These are phyloP conservation scores for Ramularia collo-cygni DNA, from an alignment of 2,329 filamentous ascomycete genomes.

Conservation along the genomic window DNA sequence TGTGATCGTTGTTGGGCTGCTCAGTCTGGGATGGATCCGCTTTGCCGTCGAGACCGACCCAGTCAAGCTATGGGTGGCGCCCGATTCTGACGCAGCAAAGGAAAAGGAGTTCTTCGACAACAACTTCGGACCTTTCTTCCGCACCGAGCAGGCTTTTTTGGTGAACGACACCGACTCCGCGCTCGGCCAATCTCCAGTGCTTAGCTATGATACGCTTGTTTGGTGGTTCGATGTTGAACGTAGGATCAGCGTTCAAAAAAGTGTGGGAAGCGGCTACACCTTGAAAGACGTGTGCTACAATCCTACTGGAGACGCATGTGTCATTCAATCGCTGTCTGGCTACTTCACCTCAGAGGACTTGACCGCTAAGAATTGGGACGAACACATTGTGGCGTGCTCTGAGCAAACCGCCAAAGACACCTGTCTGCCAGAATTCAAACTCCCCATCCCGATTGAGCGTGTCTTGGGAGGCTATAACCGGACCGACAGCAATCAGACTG, in stretches of 20 bases:
- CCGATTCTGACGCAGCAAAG: conserved; percentile 78
- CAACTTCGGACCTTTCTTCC: conserved; percentile 93
- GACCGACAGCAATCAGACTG: conserved; percentile 37
- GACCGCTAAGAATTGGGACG: conserved; percentile 61
- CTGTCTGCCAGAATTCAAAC: conserved; percentile 82
- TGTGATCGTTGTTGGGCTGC: conserved; percentile 64
- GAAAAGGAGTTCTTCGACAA: conserved; percentile 92
- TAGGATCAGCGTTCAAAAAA: conserved; percentile 65
- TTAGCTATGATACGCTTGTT: conserved; percentile 77
- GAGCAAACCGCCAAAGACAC: conserved; percentile 51
- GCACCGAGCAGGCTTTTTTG: conserved; percentile 85
- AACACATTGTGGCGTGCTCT: conserved; percentile 65
- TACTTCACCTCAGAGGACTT: conserved; percentile 61
- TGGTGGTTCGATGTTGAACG: conserved; percentile 95
- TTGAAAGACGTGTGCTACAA: conserved; percentile 90
- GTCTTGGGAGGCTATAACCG: conserved; percentile 74
- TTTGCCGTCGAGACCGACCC: conserved; percentile 90
- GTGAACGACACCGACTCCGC: conserved; percentile 71
- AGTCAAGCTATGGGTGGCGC: conserved; percentile 93
- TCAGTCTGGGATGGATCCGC: conserved; percentile 81
- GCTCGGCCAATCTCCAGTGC: conserved; percentile 60
- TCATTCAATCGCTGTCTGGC: conserved; percentile 84
- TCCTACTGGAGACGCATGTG: conserved; percentile 79
- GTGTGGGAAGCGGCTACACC: conserved; percentile 58
- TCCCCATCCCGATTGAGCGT: conserved; percentile 78